Conservation (phyloP, 1,284 basidiomycete species). For the Austropuccinia psidii region DNA sequence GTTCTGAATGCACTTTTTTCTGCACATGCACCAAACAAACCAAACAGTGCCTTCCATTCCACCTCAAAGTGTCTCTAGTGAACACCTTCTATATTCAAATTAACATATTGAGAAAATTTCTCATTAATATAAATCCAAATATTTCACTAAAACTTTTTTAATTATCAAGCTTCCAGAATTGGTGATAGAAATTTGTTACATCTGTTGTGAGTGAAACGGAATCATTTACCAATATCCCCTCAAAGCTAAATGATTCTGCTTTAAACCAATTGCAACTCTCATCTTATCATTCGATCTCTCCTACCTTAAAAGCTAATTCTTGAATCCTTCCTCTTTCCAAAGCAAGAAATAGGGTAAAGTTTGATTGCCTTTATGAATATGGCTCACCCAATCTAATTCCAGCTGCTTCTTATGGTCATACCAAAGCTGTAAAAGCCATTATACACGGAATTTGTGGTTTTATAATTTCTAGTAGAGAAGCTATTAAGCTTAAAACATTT, state of each 20-base stretch:
- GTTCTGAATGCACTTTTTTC: too few species aligned
- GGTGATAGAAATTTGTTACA: conserved; percentile 1
- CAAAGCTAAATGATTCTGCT: background rate
- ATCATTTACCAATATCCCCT: background rate
- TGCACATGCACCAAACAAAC: too few species aligned
- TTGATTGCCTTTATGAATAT: background rate
- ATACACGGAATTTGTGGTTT: background rate
- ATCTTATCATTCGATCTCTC: too few species aligned
- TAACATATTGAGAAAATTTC: too few species aligned
- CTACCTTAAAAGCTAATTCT: too few species aligned
- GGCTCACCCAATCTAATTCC: background rate
- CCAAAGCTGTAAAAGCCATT: background rate
- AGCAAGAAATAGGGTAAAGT: background rate
- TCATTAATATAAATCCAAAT: too few species aligned
- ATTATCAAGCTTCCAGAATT: background rate
- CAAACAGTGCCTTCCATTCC: too few species aligned
- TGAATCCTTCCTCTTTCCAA: background rate
- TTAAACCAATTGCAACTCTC: background rate
- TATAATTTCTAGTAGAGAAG: background rate
- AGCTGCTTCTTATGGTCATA: background rate
- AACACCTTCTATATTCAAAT: too few species aligned
- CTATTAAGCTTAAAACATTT: too few species aligned
- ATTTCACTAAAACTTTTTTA: too few species aligned
- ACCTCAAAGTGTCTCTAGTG: too few species aligned
- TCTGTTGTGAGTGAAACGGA: background rate